Percentiles rank a stretch among this genome's conserved stretches.
Evolutionary conservation across 2,329 filamentous ascomycete species (phyloP).

Genomic region (Alternaria sp.): DNA sequence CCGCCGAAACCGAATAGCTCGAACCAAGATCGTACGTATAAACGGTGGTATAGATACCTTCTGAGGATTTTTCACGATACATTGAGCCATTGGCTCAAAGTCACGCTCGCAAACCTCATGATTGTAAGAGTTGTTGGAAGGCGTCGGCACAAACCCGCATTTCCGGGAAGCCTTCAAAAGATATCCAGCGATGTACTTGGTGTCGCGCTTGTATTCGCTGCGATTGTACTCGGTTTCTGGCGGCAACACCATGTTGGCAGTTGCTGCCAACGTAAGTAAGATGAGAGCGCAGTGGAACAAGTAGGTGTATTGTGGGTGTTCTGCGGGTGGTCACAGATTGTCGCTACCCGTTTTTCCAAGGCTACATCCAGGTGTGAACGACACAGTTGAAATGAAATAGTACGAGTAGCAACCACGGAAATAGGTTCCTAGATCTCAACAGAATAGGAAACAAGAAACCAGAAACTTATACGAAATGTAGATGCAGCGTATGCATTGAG

Average conservation of each 20-base stretch:
- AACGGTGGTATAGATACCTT: not conserved
- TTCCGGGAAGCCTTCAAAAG: not conserved
- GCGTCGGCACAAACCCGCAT: not conserved
- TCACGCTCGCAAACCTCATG: not conserved
- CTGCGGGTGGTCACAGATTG: no score
- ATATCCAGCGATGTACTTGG: not conserved
- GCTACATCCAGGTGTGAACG: no score
- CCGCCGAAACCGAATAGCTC: not conserved
- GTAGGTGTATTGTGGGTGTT: not conserved
- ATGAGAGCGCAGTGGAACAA: not conserved
- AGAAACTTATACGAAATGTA: not conserved
- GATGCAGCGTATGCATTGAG: not conserved
- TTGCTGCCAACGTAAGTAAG: not conserved
- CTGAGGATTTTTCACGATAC: not conserved
- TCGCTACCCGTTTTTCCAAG: no score
- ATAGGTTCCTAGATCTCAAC: no score
- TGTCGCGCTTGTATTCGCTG: not conserved
- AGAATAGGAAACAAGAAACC: no score
- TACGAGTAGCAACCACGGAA: no score
- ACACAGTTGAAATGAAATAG: no score
- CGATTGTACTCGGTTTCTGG: not conserved
- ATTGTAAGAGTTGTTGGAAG: not conserved
- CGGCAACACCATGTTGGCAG: fast-evolving
- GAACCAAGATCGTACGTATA: not conserved
- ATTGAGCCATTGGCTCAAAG: not conserved